Conservation (phyloP, 1,139 yeast species). For the Geotrichum cucujoidarum region DNA sequence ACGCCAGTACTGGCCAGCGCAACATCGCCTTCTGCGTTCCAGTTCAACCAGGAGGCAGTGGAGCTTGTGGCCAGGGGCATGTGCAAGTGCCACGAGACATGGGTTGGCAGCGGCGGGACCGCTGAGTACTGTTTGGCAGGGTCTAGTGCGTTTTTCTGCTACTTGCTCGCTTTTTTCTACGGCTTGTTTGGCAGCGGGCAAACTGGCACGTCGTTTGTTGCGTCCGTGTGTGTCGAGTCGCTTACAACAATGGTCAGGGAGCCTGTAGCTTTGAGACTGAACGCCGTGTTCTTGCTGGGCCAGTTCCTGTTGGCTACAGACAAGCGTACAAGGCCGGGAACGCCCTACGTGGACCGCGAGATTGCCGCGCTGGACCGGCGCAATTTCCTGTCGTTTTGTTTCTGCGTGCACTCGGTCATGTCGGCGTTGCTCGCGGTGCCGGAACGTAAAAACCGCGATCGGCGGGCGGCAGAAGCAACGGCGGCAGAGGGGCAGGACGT, state of each 20-base stretch:
- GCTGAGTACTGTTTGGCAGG: not conserved
- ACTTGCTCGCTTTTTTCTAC: slow-evolving; percentile 1
- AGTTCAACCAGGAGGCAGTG: not conserved
- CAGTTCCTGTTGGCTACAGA: slow-evolving; percentile 2
- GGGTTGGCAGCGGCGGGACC: not conserved
- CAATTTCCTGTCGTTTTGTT: slow-evolving; percentile 1
- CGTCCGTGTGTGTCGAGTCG: too few relatives aligned
- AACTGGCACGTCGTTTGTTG: too few relatives aligned
- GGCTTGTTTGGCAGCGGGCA: too few relatives aligned
- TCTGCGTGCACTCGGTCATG: slow-evolving; percentile 1
- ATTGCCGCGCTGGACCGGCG: not conserved
- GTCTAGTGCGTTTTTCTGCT: not conserved
- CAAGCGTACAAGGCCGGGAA: not conserved
- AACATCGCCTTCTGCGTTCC: not conserved
- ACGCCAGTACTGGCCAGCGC: too few relatives aligned
- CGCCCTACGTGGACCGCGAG: not conserved
- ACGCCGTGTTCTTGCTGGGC: slow-evolving; percentile 1
- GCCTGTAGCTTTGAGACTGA: not conserved
- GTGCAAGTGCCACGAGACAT: not conserved
- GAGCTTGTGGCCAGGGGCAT: not conserved
- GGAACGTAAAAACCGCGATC: too few relatives aligned
- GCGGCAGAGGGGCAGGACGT: not conserved
- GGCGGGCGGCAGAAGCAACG: too few relatives aligned
- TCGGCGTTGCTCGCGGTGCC: not conserved
- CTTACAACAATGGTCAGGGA: too few relatives aligned